Evolutionary conservation across 192 early-diverging fungal species (phyloP), one percentile per base, ranked within the genome.

Genomic region (Entomortierella chlamydospora): DNA sequence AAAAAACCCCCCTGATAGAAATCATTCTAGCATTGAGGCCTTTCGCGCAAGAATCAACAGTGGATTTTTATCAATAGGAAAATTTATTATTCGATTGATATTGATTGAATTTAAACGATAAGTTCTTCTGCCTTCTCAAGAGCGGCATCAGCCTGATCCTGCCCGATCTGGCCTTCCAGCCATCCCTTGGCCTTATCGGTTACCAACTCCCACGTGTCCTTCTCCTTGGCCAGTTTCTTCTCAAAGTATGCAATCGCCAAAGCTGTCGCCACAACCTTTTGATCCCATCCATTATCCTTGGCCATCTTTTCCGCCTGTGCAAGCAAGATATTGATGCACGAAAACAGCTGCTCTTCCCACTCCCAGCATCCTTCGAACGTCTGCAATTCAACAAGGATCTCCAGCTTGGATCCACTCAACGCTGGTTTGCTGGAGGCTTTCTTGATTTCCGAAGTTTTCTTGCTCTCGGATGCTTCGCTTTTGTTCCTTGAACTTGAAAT

Each of bases 181-280:
- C 67, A 69, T n/a, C 23, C 17, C 43, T 41, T 69, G 7, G 67
- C 67, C 57, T 69, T 69, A 7, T 69, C 47, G 8, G 50, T 33
- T 20, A 69, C 49, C 57, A 69, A 45, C 31, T 69, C 67, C 67
- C 67, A 69, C 3, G 50, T 42, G 28, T 69, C 57, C 43, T 31
- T 25, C 22, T 69, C 57, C 57, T 69, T 69, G 49, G 30, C 10
- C 49, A 69, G 42, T 28, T 42, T 69, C 42, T 69, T 53, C 50
- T 69, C 67, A 60, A 69, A 69, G 67, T 53, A 69, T 31, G 31
- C 57, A 42, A 61, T 53, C 47, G 50, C 67, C 57, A 69, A 39
- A 2, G 50, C 57, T 69, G 67, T 60, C 30, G 67, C 67, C 42
- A 69, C 7, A 28, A 60, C 4, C 4, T 25, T 2, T 34, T 17